Percentiles rank a stretch among this genome's conserved stretches.
Conservation (phyloP, 2,329 filamentous ascomycete genomes). For the Pseudogymnoascus sp. region DNA sequence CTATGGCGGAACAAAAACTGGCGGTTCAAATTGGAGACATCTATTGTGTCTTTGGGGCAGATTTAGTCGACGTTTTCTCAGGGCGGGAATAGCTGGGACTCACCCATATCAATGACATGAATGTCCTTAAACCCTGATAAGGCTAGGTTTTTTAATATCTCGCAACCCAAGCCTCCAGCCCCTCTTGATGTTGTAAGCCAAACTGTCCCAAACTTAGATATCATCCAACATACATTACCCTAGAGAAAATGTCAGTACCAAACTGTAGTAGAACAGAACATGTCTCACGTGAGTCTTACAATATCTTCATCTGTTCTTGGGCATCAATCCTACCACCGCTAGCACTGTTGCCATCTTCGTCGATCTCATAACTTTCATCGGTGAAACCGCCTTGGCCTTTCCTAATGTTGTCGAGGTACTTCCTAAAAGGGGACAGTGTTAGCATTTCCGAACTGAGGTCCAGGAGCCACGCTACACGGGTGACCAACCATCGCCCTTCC, state of each 20-base stretch:
- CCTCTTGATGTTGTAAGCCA: slow-evolving; percentile 48
- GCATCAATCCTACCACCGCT: slow-evolving; percentile 23
- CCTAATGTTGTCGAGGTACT: slow-evolving; percentile 71
- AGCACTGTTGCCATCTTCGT: background rate
- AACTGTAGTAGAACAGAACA: background rate
- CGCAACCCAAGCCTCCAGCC: slow-evolving; percentile 87
- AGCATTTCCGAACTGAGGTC: background rate
- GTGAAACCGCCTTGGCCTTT: slow-evolving; percentile 72
- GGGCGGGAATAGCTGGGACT: slow-evolving; percentile 19
- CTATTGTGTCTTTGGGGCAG: slow-evolving; percentile 68
- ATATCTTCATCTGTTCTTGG: slow-evolving; percentile 63
- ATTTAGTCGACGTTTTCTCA: slow-evolving; percentile 10
- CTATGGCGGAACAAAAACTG: slow-evolving; percentile 90
- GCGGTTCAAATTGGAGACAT: slow-evolving; percentile 94
- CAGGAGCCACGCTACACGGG: background rate
- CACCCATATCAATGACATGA: slow-evolving; percentile 97
- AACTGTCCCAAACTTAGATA: background rate
- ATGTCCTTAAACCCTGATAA: slow-evolving; percentile 94
- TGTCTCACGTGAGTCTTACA: slow-evolving; percentile 39
- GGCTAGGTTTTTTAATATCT: slow-evolving; percentile 92
- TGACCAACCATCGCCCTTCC: background rate
- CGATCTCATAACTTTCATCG: slow-evolving; percentile 41
- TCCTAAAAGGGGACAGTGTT: background rate
- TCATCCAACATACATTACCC: slow-evolving; percentile 33
- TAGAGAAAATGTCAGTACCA: slow-evolving; percentile 24